A percentile compares a stretch with the other conserved stretches of the same genome.
Evolutionary conservation across 2,329 filamentous ascomycete genomes (phyloP).

Genomic region (Aspergillus jensenii): DNA sequence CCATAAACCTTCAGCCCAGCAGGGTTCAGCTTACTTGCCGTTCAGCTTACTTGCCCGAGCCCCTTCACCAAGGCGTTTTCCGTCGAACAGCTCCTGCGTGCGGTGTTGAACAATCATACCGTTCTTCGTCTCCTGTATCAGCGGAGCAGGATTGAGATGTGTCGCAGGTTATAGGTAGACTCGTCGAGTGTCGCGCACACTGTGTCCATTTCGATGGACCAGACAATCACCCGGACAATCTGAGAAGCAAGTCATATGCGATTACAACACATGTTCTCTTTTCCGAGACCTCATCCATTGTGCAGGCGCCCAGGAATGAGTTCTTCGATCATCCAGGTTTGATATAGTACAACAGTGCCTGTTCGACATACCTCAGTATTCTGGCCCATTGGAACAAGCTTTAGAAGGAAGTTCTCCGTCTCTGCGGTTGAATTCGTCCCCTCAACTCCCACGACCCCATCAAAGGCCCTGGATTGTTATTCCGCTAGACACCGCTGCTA

Average conservation of each 20-base stretch:
- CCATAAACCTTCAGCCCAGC: slow-evolving; percentile 13
- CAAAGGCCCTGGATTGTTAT: not conserved
- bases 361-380: not conserved
- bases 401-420: not conserved
- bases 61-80: not conserved
- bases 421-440: not conserved
- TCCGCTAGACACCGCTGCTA: not conserved
- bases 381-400: not conserved
- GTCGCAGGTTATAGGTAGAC: not conserved
- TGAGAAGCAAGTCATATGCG: not conserved
- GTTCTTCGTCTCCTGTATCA: slow-evolving; percentile 30
- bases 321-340: not conserved
- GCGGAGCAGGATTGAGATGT: not conserved
- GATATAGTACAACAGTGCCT: not conserved
- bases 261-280: not conserved
- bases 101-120: slow-evolving; percentile 39
- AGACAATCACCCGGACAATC: not conserved
- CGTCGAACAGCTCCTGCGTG: slow-evolving; percentile 30
- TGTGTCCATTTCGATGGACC: not conserved
- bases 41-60: not conserved
- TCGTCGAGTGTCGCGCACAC: not conserved
- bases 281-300: not conserved
- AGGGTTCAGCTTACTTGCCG: not conserved
- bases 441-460: not conserved
- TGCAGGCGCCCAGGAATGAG: not conserved